Evolutionary conservation across 805 yeast species (phyloP).

Genomic region (Candida maltosa): DNA sequence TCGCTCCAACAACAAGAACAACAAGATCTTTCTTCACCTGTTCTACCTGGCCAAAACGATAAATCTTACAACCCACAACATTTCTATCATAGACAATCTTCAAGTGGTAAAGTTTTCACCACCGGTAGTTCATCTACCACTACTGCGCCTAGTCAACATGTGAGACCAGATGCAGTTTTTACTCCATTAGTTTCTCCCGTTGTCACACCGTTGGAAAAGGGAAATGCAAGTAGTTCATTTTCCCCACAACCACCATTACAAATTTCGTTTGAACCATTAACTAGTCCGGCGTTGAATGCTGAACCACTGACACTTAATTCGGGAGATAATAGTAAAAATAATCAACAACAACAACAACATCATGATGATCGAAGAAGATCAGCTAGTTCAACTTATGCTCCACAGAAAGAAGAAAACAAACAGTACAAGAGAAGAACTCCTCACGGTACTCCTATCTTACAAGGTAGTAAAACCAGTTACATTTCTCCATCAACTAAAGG

Average conservation of each 20-base stretch:
- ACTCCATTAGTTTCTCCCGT: conserved; percentile 80
- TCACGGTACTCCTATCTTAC: conserved; percentile 40
- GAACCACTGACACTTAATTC: conserved; percentile 8
- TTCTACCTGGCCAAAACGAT: conserved; percentile 40
- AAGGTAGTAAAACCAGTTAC: conserved; percentile 15
- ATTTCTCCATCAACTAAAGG: conserved; percentile 35
- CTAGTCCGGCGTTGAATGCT: conserved; percentile 67
- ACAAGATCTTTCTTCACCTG: conserved; percentile 28
- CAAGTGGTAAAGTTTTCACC: conserved; percentile 6
- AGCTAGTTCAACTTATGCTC: conserved; percentile 29
- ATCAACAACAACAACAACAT: not conserved
- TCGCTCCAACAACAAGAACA: conserved; percentile 4
- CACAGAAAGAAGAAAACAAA: conserved; percentile 18
- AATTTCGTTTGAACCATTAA: conserved; percentile 47
- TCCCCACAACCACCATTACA: conserved; percentile 20
- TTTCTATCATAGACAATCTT: conserved; percentile 29
- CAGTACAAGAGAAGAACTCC: conserved; percentile 39
- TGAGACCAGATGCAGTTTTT: conserved; percentile 59
- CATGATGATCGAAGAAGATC: conserved; percentile 28
- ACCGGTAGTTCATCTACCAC: conserved; percentile 3
- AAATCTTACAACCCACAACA: conserved; percentile 41
- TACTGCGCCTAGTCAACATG: conserved; percentile 21
- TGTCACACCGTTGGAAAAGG: conserved; percentile 57
- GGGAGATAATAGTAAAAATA: not conserved
- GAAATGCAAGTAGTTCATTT: conserved; percentile 9